These are phyloP conservation scores for Avena sativa DNA, from an alignment of 176 grass and related monocot species.

Conservation along the genomic window DNA sequence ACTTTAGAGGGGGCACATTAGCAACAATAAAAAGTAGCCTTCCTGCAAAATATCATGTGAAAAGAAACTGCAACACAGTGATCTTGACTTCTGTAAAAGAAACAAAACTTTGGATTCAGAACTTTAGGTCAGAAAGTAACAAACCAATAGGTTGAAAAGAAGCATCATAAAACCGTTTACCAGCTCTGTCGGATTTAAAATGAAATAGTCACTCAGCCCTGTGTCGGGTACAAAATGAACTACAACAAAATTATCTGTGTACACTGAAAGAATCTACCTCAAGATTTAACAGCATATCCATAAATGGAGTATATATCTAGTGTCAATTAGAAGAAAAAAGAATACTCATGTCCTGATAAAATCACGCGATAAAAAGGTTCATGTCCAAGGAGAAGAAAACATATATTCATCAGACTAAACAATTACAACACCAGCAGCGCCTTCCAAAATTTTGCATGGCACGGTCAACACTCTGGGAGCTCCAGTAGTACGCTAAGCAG, in stretches of 20 bases:
- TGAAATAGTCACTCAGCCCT: constrained; percentile 5
- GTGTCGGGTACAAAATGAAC: constrained; percentile 36
- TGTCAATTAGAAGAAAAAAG: constrained; percentile 52
- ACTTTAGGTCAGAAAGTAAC: background rate
- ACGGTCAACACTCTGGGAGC: constrained; percentile 30
- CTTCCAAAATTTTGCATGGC: constrained; percentile 35
- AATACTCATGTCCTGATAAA: constrained; percentile 49
- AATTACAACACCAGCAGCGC: constrained; percentile 50
- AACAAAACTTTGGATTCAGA: background rate
- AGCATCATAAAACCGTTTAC: constrained; percentile 8
- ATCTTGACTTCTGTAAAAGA: background rate
- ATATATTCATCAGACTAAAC: constrained; percentile 47
- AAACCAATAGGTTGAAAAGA: background rate
- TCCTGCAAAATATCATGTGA: background rate
- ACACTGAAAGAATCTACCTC: constrained; percentile 58
- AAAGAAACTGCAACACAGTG: background rate
- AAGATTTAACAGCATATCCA: constrained; percentile 55
- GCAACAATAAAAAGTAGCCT: background rate
- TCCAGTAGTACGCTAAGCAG: constrained; percentile 44
- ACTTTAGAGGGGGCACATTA: background rate
- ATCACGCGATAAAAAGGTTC: constrained; percentile 51
- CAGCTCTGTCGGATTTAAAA: background rate
- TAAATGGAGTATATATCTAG: constrained; percentile 60
- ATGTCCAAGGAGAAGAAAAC: constrained; percentile 11
- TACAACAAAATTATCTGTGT: constrained; percentile 47